Evolutionary conservation across 164 flowering plant genomes (phyloP).

Genomic region (Magnolia kwangsiensis): DNA sequence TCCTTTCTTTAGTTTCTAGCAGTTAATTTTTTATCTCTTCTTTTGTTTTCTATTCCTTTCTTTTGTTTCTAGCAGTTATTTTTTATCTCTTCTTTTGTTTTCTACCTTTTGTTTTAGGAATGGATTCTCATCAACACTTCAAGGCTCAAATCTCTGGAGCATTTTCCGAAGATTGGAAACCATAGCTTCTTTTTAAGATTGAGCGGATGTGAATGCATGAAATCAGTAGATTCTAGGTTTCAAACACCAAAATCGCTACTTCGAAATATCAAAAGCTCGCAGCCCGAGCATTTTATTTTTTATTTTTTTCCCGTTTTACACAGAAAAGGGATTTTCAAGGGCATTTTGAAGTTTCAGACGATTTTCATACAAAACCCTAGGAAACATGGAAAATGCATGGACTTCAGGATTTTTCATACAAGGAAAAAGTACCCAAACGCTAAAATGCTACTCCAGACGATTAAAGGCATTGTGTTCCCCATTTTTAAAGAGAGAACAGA

Average conservation of each 20-base stretch:
- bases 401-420: not conserved
- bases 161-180: not conserved
- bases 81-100: no score
- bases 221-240: not conserved
- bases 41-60: no score
- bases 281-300: not conserved
- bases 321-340: not conserved
- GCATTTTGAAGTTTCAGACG: not conserved
- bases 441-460: not conserved
- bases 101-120: not conserved
- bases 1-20: no score
- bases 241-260: not conserved
- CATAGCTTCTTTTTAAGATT: not conserved
- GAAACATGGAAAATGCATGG: not conserved
- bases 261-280: not conserved
- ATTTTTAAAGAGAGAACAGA: not conserved
- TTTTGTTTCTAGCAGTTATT: no score
- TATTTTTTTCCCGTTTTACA: not conserved
- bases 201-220: not conserved
- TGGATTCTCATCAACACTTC: not conserved
- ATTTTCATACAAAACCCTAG: not conserved
- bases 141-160: not conserved
- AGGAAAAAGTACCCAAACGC: not conserved
- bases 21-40: no score
- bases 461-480: not conserved